Base-by-base conservation (phyloP, 2,329 filamentous ascomycete species). In the Aureobasidium zeae region DNA sequence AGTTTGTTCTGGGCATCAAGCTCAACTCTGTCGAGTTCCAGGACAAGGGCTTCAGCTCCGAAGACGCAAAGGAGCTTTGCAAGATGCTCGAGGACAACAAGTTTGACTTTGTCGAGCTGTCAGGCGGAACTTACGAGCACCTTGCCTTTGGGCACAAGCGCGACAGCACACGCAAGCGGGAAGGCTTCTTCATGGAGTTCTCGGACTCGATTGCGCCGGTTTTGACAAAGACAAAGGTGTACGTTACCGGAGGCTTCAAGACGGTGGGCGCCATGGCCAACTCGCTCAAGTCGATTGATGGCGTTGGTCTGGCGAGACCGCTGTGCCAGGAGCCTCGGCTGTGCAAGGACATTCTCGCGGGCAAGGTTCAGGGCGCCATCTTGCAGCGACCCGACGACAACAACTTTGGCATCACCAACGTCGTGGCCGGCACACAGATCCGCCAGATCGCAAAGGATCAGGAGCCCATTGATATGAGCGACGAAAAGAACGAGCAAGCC, bases 171-270 rank as follows among this genome's bases (percentile, higher is more conserved):
- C 66, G 66, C 57, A 70, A 71, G 59, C 53, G 60, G 3, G 74
- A 77, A 52, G 68, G 72, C 1, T 78, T 76, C 64, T 79, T 79
- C 64, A 54, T 77, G 32, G 73, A 77, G 4, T 77, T 76, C 48
- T 76, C 76, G 0, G 69, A 78, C 46, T 53, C 58, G 48, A 69
- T 80, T 54, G 59, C 70, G 17, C 57, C 70, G 22, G 59, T 56
- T 8, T 57, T 74, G 29, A 63, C 49, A 1, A 69, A 72, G 56
- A 80, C 75, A 0, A 74, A 69, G 54, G 67, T 64, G 0, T 80
- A 76, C 50, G 62, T 80, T 28, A 79, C 74, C 0, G 77, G 76
- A 19, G 77, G 76, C 0, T 62, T 81, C 48, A 67, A 71, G 44
- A 71, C 71, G 1, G 69, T 66, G 0, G 62, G 60, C 15, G 77